Evolutionary conservation across 306 rosid species (phyloP), one percentile per base, ranked within the genome.

Genomic region (Abrus precatorius): DNA sequence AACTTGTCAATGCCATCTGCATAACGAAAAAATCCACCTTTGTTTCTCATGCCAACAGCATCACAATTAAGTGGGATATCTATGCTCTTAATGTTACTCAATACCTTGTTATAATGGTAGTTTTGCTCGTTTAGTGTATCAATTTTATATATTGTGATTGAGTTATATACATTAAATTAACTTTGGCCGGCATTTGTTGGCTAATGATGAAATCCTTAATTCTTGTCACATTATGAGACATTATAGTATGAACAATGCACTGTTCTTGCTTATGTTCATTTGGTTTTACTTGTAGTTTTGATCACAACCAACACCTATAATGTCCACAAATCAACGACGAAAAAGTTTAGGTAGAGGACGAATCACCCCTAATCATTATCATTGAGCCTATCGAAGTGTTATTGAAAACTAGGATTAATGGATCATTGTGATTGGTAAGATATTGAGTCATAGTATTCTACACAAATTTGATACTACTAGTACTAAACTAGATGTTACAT

Each of bases 1-100:
- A 91, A 83, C 78, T 83, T 87, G 81, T 93, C 97, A 28, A 77
- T n/a, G 0, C 92, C 81, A 82, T 93, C 92, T 55, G 94, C 92
- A 78, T 88, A 88, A 66, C 85, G 85, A 41, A 89, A 86, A 60
- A 86, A 27, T 0, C 88, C 90, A 53, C 82, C 84, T 74, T 86
- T 87, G 69, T 28, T 86, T 27, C 83, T 87, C 94, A 90, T 92
- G 9, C 14, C 47, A 1, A 6, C 32, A 61, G 52, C 80, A 82
- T 3, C 9, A 66, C 62, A 43, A 36, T 36, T 77, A 57, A 45
- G 12, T 63, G 38, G 12, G 6, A 48, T 10, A 59, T 60, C 7
- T 64, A 30, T 38, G 20, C 28, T 85, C 50, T 27, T 48, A 20
- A 48, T 0, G 4, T 4, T n/a, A 48, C 20, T 40, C 28, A 53